Evolutionary conservation across 2,329 filamentous ascomycete genomes (phyloP), one percentile per base, ranked within the genome.

Genomic region (Chaetomium olivaceum): DNA sequence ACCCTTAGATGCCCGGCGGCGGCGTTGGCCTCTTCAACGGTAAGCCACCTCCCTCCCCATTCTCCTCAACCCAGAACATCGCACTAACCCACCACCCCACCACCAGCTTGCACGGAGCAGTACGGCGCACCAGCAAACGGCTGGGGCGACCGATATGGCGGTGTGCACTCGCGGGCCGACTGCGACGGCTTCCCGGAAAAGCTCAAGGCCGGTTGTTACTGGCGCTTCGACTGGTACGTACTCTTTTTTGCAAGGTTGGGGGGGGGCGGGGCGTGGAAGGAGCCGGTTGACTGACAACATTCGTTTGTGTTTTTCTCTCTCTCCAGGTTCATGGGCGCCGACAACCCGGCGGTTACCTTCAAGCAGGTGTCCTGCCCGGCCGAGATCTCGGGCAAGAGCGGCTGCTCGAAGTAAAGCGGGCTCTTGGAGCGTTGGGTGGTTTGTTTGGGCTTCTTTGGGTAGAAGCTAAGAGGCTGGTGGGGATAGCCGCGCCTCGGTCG

Each of bases 91-190:
- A 25, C 36, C 14, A 14, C 33, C 2, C 29, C 23, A 29, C 39
- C 23, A 39, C 21, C 62, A 72, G 71, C 77, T n/a, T 79, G 77
- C 72, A 78, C 77, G 21, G 68, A 76, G 67, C 79, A 81, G 66
- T 81, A 79, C 73, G 79, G 79, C 55, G 79, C 81, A 14, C 80
- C 79, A 14, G 52, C 77, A 29, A 77, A 80, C 68, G 81, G 83
- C 67, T 85, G 84, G 83, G 86, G 86, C 67, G 80, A 81, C 62
- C 81, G 80, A 65, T 89, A 88, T 75, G 87, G 86, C 56, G 86
- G 87, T 58, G 78, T 88, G 68, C 76, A 77, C 23, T 80, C 80
- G 59, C 78, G 82, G 62, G 76, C 77, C 59, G 80, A 83, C 36
- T 89, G 86, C 76, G 77, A 80, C 66, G 72, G 74, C 60, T 84